A percentile compares a stretch with the other conserved stretches of the same genome.
phyloP scores from a whole-genome alignment of 345 rosid genomes.

The Hypericum perforatum region DNA sequence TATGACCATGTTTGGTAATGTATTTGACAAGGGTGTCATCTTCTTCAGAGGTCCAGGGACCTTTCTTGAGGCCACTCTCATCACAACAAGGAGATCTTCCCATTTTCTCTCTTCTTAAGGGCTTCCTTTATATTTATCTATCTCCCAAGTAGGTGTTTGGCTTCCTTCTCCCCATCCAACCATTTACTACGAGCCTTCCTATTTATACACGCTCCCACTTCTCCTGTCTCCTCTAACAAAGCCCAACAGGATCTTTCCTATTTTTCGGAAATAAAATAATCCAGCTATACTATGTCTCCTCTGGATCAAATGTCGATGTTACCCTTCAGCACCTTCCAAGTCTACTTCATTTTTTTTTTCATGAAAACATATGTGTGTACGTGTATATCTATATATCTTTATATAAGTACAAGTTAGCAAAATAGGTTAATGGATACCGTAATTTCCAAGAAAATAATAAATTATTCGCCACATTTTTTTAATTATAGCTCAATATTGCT shows the following conservation, averaged over 20 bases:
- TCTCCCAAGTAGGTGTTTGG: conserved; percentile 21
- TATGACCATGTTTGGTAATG: conserved; percentile 19
- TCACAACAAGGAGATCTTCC: conserved; percentile 27
- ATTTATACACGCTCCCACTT: conserved; percentile 36
- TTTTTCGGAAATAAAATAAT: conserved; percentile 13
- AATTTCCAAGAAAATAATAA: too few relatives aligned
- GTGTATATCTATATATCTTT: too few relatives aligned
- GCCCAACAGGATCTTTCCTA: conserved; percentile 14
- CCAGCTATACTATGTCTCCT: background rate
- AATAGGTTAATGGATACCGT: too few relatives aligned
- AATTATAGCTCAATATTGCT: too few relatives aligned
- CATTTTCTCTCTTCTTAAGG: background rate
- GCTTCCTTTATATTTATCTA: too few relatives aligned
- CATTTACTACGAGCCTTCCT: conserved; percentile 34
- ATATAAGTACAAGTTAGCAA: too few relatives aligned
- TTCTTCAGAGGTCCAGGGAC: conserved; percentile 29
- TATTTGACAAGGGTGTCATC: conserved; percentile 18
- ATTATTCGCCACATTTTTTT: too few relatives aligned
- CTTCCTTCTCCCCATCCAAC: conserved; percentile 48
- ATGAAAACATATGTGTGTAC: too few relatives aligned
- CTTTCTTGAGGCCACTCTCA: conserved; percentile 22
- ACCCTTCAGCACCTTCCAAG: conserved; percentile 6
- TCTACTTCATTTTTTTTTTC: too few relatives aligned
- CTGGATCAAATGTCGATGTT: conserved; percentile 10
- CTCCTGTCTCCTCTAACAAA: conserved; percentile 4